Conservation (phyloP, 495 filamentous ascomycete species). For the Friedmanniomyces endolithicus region DNA sequence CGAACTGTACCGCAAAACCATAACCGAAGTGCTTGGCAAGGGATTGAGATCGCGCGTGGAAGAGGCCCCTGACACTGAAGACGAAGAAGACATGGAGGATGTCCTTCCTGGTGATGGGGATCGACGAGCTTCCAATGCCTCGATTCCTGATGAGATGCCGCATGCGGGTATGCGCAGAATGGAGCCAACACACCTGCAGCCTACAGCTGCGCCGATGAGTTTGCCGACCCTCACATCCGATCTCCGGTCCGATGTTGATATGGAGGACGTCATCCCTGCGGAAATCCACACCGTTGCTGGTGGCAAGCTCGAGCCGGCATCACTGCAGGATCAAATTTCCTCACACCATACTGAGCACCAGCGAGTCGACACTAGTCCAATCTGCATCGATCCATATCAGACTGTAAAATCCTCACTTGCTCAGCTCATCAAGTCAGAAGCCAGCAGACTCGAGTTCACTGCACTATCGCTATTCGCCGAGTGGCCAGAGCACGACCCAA, state of each 20-base stretch:
- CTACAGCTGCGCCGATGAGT: not conserved
- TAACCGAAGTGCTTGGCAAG: no score
- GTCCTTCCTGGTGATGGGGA: not conserved
- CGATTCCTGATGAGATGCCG: not conserved
- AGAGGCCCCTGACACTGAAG: no score
- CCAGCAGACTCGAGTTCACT: not conserved
- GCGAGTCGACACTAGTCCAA: not conserved
- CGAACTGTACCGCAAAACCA: no score
- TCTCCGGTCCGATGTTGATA: not conserved
- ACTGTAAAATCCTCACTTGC: not conserved
- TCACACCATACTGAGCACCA: not conserved
- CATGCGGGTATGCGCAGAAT: not conserved
- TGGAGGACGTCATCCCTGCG: not conserved
- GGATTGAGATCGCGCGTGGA: no score
- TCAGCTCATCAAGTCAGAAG: not conserved
- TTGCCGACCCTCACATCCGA: not conserved
- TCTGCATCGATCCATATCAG: no score
- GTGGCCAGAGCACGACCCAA: constrained; percentile 20
- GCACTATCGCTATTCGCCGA: constrained; percentile 16
- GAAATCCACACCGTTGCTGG: not conserved
- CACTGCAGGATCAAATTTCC: not conserved
- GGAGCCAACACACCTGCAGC: not conserved
- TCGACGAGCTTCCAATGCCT: not conserved
- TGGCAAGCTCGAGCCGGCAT: not conserved
- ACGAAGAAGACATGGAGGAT: not conserved